Base-by-base conservation (phyloP, 2,329 filamentous ascomycete species). In the Cytospora chrysosperma region DNA sequence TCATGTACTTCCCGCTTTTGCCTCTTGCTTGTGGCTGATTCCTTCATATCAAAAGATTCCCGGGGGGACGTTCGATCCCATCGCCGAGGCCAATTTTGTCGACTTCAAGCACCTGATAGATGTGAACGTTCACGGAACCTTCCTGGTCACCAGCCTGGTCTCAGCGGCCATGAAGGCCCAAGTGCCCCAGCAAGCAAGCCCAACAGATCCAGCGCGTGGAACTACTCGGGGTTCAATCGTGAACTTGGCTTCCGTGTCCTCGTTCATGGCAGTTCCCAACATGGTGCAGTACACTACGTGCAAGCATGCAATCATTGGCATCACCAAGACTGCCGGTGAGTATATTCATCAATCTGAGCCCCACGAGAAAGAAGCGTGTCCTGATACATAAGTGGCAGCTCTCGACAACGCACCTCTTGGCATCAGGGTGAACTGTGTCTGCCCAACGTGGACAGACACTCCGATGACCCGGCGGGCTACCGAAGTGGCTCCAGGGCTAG, bases 281-380 rank as follows among this genome's bases (percentile, higher is more conserved):
- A 64, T 61, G 57, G 52, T 61, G 51, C 51, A 64, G 27, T 64
- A 64, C 57, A 64, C 52, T n/a, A 56, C 57, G 2, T 61, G 51
- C 30, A 64, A 64, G 43, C 57, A 64, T 52, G 62, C 62, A 5
- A 53, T 64, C 4, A 8, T 28, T 28, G 62, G 52, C 6, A 52
- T 64, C 7, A 61, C 57, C 9, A 64, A 64, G 52, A 64, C 57
- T 17, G 57, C 62, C 5, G 62, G 62, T 61, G 21, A 55, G 50
- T 43, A 30, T 3, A 5, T n/a, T 28, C 30, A 34, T 24, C 4
- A n/a, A n/a, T n/a, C 24, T 28, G 7, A 12, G 17, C 8, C 3
- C 10, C 21, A 6, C 24, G 4, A 12, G 40, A 24, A 21, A 40
- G 10, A 3, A 12, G n/a, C n/a, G n/a, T 34, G 40, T 28, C 17